Evolutionary conservation across 495 filamentous ascomycete species (phyloP).

Genomic region (Astrothelium macrocarpum): DNA sequence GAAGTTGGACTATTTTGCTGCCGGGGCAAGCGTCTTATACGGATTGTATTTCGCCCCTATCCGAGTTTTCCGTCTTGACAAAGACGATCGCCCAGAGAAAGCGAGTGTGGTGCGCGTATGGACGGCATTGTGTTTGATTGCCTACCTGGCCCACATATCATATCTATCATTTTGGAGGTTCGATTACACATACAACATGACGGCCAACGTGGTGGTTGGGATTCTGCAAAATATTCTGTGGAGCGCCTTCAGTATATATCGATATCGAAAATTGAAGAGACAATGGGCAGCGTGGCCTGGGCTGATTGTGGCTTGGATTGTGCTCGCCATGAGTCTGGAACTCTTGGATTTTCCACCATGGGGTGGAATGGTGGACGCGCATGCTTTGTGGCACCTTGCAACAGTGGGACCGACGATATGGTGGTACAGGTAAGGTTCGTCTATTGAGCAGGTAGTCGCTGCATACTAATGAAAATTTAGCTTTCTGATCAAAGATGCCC

Average conservation of each 20-base stretch:
- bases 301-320: conserved; percentile 84
- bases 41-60: conserved; percentile 77
- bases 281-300: conserved; percentile 86
- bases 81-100: conserved; percentile 43
- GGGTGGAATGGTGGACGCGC: conserved; percentile 77
- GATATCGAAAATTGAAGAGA: conserved; percentile 58
- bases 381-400: conserved; percentile 91
- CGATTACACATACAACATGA: conserved; percentile 98
- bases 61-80: conserved; percentile 72
- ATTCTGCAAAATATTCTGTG: conserved; percentile 74
- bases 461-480: conserved; percentile 13
- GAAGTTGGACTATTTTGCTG: conserved; percentile 91
- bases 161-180: conserved; percentile 80
- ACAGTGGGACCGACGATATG: conserved; percentile 81
- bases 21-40: conserved; percentile 83
- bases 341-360: conserved; percentile 86
- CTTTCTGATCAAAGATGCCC: conserved; percentile 28
- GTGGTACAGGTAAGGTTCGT: conserved; percentile 81
- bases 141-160: conserved; percentile 69
- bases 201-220: conserved; percentile 78
- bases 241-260: conserved; percentile 68
- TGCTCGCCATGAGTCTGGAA: conserved; percentile 90
- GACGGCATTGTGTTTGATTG: conserved; percentile 57
- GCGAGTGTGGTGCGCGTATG: conserved; percentile 54
- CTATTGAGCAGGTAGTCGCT: conserved; percentile 13